Percentiles rank a stretch among this genome's conserved stretches.
Evolutionary conservation across 202 grass and related monocot genomes (phyloP).

Genomic region (Cymbopogon flexuosus): DNA sequence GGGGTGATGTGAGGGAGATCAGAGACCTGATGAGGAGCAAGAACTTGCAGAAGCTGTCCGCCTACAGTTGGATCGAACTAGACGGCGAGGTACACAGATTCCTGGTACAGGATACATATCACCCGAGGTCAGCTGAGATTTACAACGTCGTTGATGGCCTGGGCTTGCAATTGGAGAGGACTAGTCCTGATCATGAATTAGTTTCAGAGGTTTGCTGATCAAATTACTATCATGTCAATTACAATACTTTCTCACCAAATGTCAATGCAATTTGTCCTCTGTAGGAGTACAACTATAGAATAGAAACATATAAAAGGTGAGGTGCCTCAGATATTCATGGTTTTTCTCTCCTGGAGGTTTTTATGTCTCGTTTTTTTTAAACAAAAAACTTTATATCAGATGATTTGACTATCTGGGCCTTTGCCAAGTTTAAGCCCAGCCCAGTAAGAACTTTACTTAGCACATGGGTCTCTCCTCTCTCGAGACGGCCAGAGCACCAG

Average conservation of each 20-base stretch:
- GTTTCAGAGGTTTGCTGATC: slow-evolving; percentile 39
- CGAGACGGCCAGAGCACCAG: neutral
- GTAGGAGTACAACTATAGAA: neutral
- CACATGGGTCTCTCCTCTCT: neutral
- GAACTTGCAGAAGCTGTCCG: slow-evolving; percentile 74
- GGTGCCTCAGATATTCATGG: neutral
- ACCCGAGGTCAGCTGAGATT: slow-evolving; percentile 55
- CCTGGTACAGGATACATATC: slow-evolving; percentile 61
- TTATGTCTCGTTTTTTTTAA: neutral
- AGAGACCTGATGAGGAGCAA: slow-evolving; percentile 69
- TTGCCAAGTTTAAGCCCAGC: neutral
- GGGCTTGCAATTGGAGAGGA: slow-evolving; percentile 47
- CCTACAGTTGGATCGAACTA: slow-evolving; percentile 85
- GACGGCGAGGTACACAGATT: slow-evolving; percentile 68
- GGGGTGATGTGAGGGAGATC: slow-evolving; percentile 50
- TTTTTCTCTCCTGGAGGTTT: neutral
- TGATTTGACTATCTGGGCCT: neutral
- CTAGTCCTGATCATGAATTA: slow-evolving; percentile 29
- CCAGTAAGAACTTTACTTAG: neutral
- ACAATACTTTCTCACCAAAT: neutral
- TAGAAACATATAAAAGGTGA: neutral
- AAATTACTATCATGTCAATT: neutral
- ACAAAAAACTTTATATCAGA: neutral
- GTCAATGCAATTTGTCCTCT: neutral
- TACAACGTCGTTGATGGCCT: slow-evolving; percentile 43